Conservation (phyloP, 2,329 filamentous ascomycete species). For the Hymenoscyphus scutula region DNA sequence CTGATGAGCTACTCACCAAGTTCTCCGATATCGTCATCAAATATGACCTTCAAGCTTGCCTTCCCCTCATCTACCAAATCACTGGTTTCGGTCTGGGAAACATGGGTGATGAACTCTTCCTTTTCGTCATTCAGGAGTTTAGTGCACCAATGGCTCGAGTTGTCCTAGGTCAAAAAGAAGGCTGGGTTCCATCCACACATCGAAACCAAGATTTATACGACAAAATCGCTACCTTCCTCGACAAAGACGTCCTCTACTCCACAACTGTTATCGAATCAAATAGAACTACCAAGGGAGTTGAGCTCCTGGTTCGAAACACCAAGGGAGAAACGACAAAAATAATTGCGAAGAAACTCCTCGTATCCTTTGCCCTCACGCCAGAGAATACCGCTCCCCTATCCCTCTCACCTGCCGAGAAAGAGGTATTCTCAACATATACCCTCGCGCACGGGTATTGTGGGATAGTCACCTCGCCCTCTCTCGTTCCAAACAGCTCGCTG, state of each 20-base stretch:
- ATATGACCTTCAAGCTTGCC: constrained; percentile 13
- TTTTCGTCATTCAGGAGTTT: constrained; percentile 15
- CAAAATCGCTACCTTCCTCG: constrained; percentile 12
- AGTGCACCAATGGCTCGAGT: constrained; percentile 13
- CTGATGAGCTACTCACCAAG: constrained; percentile 18
- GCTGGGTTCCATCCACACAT: constrained; percentile 14
- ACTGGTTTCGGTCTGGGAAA: constrained; percentile 10
- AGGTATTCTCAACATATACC: constrained; percentile 16
- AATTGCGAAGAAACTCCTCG: constrained; percentile 17
- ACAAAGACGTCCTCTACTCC: constrained; percentile 14
- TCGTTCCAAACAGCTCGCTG: neutral
- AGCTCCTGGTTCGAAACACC: constrained; percentile 11
- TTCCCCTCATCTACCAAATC: constrained; percentile 10
- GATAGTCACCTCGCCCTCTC: constrained; percentile 1
- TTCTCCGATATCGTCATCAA: constrained; percentile 22
- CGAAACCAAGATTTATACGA: constrained; percentile 17
- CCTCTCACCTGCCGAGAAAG: constrained; percentile 13
- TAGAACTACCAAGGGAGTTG: constrained; percentile 15
- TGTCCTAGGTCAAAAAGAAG: constrained; percentile 9
- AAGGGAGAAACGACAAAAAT: constrained; percentile 11
- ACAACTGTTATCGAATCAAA: constrained; percentile 14
- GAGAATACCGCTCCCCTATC: constrained; percentile 9
- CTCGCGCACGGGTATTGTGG: constrained; percentile 40
- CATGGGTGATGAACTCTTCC: constrained; percentile 3
- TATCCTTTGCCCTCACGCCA: constrained; percentile 16